Conservation (phyloP, 1,139 yeast species). For the Yamadazyma epiphylla region DNA sequence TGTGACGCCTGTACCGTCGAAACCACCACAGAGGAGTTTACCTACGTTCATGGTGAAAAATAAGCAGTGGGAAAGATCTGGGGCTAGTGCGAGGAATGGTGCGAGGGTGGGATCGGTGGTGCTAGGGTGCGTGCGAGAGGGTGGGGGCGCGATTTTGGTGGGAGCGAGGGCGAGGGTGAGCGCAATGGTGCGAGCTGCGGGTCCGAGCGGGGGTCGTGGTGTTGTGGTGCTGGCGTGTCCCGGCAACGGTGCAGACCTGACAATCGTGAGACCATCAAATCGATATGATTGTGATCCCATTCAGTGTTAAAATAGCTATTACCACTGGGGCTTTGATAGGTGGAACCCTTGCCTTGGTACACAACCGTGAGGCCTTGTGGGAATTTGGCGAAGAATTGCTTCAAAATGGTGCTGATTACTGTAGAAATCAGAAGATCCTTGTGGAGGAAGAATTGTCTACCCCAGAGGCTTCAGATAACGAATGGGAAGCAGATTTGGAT, state of each 20-base stretch:
- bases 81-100: slow-evolving; percentile 1
- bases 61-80: too few relatives aligned
- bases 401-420: slow-evolving; percentile 34
- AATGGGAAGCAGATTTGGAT: slow-evolving; percentile 9
- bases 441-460: slow-evolving; percentile 19
- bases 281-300: too few relatives aligned
- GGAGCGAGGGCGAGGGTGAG: too few relatives aligned
- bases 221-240: too few relatives aligned
- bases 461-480: slow-evolving; percentile 22
- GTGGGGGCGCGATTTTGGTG: too few relatives aligned
- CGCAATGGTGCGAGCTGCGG: too few relatives aligned
- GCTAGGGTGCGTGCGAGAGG: too few relatives aligned
- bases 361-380: slow-evolving; percentile 29
- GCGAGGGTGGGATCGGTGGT: not conserved
- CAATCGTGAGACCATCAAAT: too few relatives aligned
- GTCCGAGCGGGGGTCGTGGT: too few relatives aligned
- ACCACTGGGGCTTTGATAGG: slow-evolving; percentile 39
- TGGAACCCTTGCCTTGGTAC: slow-evolving; percentile 33
- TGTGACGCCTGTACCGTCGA: slow-evolving; percentile 55
- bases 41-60: slow-evolving; percentile 44
- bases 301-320: slow-evolving; percentile 37
- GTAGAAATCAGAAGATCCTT: slow-evolving; percentile 15
- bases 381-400: slow-evolving; percentile 30
- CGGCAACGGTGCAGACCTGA: too few relatives aligned
- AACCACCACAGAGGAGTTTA: slow-evolving; percentile 61